Percentiles rank a stretch among this genome's conserved stretches.
Conservation (phyloP, 2,329 filamentous ascomycete species). For the Penicillium crustosum region DNA sequence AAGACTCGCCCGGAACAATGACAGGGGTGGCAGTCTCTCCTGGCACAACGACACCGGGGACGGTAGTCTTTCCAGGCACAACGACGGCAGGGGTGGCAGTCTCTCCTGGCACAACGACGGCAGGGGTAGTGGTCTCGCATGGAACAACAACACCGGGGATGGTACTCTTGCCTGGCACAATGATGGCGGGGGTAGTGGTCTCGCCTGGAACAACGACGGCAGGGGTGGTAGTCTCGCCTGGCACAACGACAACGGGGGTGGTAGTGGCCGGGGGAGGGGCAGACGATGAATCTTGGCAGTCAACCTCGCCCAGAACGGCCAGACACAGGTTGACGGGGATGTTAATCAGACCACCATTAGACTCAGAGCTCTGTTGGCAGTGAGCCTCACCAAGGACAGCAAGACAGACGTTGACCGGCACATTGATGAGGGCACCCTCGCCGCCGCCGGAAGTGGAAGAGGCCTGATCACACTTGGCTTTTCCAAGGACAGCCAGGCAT, state of each 20-base stretch:
- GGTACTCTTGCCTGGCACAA: neutral
- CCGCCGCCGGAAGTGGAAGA: slow-evolving; percentile 7
- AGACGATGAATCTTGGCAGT: slow-evolving; percentile 19
- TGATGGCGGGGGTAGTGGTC: neutral
- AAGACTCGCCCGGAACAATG: neutral
- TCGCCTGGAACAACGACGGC: neutral
- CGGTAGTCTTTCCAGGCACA: neutral
- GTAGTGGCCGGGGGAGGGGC: neutral
- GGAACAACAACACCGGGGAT: neutral
- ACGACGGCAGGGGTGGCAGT: neutral
- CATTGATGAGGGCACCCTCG: slow-evolving; percentile 25
- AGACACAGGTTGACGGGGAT: slow-evolving; percentile 32
- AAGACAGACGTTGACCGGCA: slow-evolving; percentile 30
- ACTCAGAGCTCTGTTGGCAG: slow-evolving; percentile 24
- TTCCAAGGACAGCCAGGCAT: slow-evolving; percentile 27
- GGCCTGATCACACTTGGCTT: slow-evolving; percentile 28
- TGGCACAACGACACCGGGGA: neutral
- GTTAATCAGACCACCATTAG: slow-evolving; percentile 24
- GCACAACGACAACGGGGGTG: neutral
- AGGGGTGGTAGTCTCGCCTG: neutral
- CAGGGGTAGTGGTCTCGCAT: slow-evolving; percentile 5
- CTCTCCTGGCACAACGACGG: neutral
- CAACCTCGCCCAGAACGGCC: slow-evolving; percentile 27
- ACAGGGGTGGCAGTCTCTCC: neutral
- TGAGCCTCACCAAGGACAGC: slow-evolving; percentile 30